Conservation (phyloP, 1,284 basidiomycete genomes). For the Cystobasidiaceae sp. region DNA sequence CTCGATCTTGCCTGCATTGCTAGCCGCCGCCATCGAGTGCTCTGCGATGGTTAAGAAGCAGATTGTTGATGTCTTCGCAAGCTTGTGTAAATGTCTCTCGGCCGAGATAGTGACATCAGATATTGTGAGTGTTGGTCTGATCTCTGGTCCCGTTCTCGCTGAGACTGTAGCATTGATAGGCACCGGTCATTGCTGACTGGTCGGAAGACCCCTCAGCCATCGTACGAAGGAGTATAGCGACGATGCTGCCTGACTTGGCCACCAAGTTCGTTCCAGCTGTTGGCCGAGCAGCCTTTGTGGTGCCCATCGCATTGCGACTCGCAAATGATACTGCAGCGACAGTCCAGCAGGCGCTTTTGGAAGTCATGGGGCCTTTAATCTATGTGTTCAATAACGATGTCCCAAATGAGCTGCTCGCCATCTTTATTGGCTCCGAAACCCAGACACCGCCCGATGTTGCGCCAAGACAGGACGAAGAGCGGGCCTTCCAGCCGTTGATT, state of each 20-base stretch:
- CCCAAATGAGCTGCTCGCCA: conserved; percentile 69
- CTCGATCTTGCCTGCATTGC: not conserved
- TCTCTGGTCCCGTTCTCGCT: not conserved
- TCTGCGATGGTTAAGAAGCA: conserved; percentile 2
- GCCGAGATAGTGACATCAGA: not conserved
- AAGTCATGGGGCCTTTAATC: conserved; percentile 85
- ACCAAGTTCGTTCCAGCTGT: conserved; percentile 35
- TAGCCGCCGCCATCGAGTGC: not conserved
- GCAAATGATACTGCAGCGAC: conserved; percentile 62
- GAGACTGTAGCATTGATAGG: not conserved
- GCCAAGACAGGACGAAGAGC: not conserved
- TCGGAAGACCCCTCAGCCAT: not conserved
- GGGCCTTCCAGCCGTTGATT: conserved; percentile 7
- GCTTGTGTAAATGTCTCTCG: not conserved
- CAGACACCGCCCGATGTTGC: not conserved
- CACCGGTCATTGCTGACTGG: not conserved
- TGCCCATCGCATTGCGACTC: conserved; percentile 51
- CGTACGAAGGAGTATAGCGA: conserved; percentile 1
- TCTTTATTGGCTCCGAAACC: conserved; percentile 59
- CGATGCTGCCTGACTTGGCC: conserved; percentile 1
- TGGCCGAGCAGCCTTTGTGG: conserved; percentile 47
- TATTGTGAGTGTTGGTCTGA: not conserved
- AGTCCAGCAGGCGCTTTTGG: conserved; percentile 76
- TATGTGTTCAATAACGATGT: conserved; percentile 65
- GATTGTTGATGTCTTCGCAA: conserved; percentile 1